Percentiles rank a stretch among this genome's conserved stretches.
These are phyloP conservation scores for Pyricularia sp. DNA, from an alignment of 2,329 filamentous ascomycete species.

Conservation along the genomic window DNA sequence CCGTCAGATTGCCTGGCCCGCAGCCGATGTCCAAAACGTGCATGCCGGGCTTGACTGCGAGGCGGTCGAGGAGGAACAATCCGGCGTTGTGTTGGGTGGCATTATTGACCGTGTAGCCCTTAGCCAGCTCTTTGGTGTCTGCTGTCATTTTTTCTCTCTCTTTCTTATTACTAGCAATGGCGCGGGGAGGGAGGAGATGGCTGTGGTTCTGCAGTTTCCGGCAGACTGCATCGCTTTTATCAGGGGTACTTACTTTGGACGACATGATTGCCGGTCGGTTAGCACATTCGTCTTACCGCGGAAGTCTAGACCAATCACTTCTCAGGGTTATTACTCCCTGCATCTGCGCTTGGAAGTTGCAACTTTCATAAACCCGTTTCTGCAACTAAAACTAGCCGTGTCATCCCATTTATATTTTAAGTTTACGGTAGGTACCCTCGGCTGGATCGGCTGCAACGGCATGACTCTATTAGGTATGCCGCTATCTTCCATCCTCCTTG, in stretches of 20 bases:
- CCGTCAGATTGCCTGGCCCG: conserved; percentile 37
- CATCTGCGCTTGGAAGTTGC: background rate
- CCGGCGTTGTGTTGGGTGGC: conserved; percentile 16
- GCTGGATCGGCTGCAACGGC: background rate
- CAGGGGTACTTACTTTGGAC: background rate
- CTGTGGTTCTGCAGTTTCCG: background rate
- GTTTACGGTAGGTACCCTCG: background rate
- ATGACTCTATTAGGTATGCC: background rate
- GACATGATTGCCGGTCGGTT: background rate
- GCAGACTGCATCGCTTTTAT: background rate
- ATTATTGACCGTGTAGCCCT: conserved; percentile 16
- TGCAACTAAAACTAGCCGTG: background rate
- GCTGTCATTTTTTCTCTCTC: background rate
- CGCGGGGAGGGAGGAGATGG: no score
- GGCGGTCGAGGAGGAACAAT: conserved; percentile 14
- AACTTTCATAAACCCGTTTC: background rate
- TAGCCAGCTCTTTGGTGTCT: conserved; percentile 18
- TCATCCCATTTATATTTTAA: background rate
- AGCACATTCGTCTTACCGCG: background rate
- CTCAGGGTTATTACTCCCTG: background rate
- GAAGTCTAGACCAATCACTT: background rate
- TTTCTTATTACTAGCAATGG: no score
- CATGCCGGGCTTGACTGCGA: conserved; percentile 24
- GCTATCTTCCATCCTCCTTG: background rate
- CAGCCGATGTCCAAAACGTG: conserved; percentile 35